Base-by-base conservation (phyloP, 495 filamentous ascomycete genomes). In the Jackrogersella multiformis region DNA sequence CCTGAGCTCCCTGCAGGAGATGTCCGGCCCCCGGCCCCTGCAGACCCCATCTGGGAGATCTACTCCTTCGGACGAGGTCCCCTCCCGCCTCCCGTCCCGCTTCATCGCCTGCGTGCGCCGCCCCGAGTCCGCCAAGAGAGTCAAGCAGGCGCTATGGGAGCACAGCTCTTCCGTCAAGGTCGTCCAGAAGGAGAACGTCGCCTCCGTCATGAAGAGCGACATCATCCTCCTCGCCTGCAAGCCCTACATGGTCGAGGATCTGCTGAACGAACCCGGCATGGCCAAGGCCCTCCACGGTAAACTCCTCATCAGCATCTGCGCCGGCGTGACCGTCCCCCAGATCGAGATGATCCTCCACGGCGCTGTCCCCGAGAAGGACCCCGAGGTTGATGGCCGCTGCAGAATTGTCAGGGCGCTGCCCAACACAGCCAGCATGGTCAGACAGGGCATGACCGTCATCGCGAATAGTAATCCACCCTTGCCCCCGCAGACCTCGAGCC, bases 371-470 rank as follows among this genome's bases (percentile, higher is more conserved):
- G 58, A 65, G 13, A 71, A 79, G 64, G 74, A 82, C 62, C 70
- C 73, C 39, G 61, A 77, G 59, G 42, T 71, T 66, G 73, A 76
- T 44, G 73, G 72, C 12, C 77, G 69, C 39, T 92, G 84, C 77
- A 80, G 77, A 20, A 78, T 94, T 36, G 87, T 95, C 7, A 79
- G 92, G 16, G 91, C 87, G 2, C 91, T 95, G 85, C 91, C 92
- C 30, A 96, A 94, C 77, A 93, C 92, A 0, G 82, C 82, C 0
- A 82, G 84, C 23, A 80, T 89, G 41, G 88, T 95, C 20, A 78
- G 90, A 10, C 89, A 94, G 73, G 86, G 84, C 58, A 95, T 94
- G 91, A 93, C 91, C 2, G 91, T 94, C 7, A 89, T 96, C 57
- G 79, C 76, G 12, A 88, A 82, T 2, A 82, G 87, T 3, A 79